Evolutionary conservation across 768 basidiomycete genomes (phyloP).

Genomic region (Kwoniella sp.): DNA sequence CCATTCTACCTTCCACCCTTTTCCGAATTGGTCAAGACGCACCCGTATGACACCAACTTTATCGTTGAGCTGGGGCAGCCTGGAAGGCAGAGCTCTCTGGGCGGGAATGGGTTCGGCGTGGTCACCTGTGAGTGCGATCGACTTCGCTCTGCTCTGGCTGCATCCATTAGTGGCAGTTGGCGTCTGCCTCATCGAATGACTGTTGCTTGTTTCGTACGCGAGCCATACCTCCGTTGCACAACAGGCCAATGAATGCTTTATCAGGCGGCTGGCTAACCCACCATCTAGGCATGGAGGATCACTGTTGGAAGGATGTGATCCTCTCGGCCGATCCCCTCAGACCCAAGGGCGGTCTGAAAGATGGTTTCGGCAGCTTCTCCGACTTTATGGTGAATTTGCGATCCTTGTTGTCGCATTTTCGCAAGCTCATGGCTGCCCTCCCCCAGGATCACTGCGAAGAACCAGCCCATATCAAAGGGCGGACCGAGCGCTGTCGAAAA

Average conservation of each 20-base stretch:
- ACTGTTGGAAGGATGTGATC: conserved; percentile 37
- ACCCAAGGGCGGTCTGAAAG: conserved; percentile 21
- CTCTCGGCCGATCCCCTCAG: conserved; percentile 30
- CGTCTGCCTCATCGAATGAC: too few relatives aligned
- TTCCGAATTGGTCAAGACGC: neutral
- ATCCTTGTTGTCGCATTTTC: too few relatives aligned
- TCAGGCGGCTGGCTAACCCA: neutral
- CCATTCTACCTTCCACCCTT: neutral
- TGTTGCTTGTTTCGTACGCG: neutral
- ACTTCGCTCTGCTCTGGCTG: neutral
- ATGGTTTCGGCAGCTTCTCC: conserved; percentile 35
- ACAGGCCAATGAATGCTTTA: too few relatives aligned
- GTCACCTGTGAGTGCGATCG: conserved; percentile 30
- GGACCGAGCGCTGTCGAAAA: conserved; percentile 12
- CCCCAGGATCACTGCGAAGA: conserved; percentile 32
- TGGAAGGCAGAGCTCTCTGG: conserved; percentile 6
- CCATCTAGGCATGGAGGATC: conserved; percentile 38
- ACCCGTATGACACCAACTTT: conserved; percentile 21
- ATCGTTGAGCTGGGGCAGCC: conserved; percentile 30
- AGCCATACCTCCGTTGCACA: too few relatives aligned
- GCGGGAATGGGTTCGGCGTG: conserved; percentile 36
- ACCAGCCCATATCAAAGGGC: conserved; percentile 15
- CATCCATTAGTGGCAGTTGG: neutral
- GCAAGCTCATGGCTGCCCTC: neutral
- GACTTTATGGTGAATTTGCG: conserved; percentile 34